Conservation (phyloP, 768 basidiomycete genomes). For the Lentinula guzmanii region DNA sequence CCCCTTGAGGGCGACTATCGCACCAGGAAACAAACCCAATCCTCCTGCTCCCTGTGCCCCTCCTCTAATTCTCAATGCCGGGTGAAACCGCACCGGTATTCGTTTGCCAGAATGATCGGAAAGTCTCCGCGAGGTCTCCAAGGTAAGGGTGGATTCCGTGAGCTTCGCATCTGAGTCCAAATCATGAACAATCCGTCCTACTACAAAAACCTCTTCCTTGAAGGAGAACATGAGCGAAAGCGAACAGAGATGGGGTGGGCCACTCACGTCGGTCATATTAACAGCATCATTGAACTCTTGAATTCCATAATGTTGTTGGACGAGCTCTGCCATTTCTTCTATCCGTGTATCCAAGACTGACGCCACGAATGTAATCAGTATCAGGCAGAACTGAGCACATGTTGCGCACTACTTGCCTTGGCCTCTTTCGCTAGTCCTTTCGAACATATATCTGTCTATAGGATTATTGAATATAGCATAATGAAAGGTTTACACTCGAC, state of each 20-base stretch:
- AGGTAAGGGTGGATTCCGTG: constrained; percentile 62
- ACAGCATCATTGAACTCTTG: constrained; percentile 74
- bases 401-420: constrained; percentile 45
- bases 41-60: constrained; percentile 55
- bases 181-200: constrained; percentile 73
- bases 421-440: constrained; percentile 79
- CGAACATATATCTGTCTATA: constrained; percentile 90
- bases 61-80: constrained; percentile 59
- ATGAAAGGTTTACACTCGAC: constrained; percentile 17
- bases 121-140: constrained; percentile 78
- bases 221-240: constrained; percentile 1
- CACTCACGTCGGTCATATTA: constrained; percentile 34
- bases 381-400: not conserved
- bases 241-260: not conserved
- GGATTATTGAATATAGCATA: not conserved
- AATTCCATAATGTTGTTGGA: constrained; percentile 65
- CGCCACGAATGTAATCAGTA: not conserved
- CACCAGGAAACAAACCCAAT: constrained; percentile 82
- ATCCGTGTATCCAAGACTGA: constrained; percentile 82
- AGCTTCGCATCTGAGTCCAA: constrained; percentile 63
- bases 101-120: constrained; percentile 54
- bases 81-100: constrained; percentile 67
- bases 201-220: constrained; percentile 60
- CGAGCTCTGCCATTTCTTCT: constrained; percentile 74
- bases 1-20: constrained; percentile 80